Evolutionary conservation across 2,329 filamentous ascomycete genomes (phyloP), one percentile per base, ranked within the genome.

Genomic region (Cladophialophora exuberans): DNA sequence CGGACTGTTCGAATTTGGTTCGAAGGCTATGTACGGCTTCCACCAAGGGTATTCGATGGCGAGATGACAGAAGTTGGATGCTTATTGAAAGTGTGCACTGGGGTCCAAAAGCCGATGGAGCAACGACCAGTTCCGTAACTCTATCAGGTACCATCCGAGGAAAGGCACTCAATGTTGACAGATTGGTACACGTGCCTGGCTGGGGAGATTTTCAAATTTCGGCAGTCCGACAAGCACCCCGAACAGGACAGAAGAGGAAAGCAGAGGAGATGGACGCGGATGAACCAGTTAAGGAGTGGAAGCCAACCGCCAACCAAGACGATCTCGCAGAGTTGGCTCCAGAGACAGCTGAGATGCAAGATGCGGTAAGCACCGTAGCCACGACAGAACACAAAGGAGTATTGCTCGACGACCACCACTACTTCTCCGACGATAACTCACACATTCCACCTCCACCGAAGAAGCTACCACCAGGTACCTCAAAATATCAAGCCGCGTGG

Each of bases 21-120:
- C 84, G 95, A 48, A 93, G 91, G 23, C 76, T 99, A 13, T 99
- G 94, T 78, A 96, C 86, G 61, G 90, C 88, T 30, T 91, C 88
- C 38, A 93, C 94, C 9, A 97, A 96, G 75, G 94, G 94, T 1
- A 83, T 99, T n/a, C 79, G 87, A 60, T 99, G 94, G 94, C 84
- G 94, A 65, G 94, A 99, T 48, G 90, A 96, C 62, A 83, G 94
- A 64, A 96, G 91, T 65, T 99, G 94, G 89, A 90, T 99, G 87
- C 76, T 96, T 54, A 84, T 93, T 3, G 94, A 99, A 62, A 83
- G 92, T 23, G 78, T 96, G 49, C 75, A 83, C 63, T 96, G 91
- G 80, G 80, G 83, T 9, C 79, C 83, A 23, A 78, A 74, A 3
- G 79, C 79, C 9, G 77, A 79, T 41, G 64, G 69, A 18, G 23